A percentile compares a stretch with the other conserved stretches of the same genome.
These are phyloP conservation scores for Fusarium oxysporum DNA, from an alignment of 2,329 filamentous ascomycete species.

Conservation along the genomic window DNA sequence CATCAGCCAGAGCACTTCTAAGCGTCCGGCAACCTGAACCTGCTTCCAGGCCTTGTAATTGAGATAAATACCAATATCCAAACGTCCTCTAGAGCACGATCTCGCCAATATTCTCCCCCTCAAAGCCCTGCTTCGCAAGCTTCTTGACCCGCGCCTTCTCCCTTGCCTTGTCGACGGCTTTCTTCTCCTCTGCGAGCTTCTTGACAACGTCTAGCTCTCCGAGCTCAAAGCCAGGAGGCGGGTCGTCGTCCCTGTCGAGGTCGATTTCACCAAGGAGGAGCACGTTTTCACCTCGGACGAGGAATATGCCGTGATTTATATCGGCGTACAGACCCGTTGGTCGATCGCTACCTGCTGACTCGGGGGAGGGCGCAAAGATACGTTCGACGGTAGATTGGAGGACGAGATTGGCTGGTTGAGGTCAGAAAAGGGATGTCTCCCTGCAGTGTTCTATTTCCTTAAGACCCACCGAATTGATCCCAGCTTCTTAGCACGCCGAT, in stretches of 20 bases:
- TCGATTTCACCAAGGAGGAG: slow-evolving; percentile 95
- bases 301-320: slow-evolving; percentile 85
- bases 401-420: slow-evolving; percentile 83
- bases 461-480: slow-evolving; percentile 91
- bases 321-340: slow-evolving; percentile 78
- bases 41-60: slow-evolving; percentile 6
- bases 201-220: slow-evolving; percentile 78
- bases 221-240: slow-evolving; percentile 76
- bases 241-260: slow-evolving; percentile 92
- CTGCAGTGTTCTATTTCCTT: not conserved
- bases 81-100: slow-evolving; percentile 66
- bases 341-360: slow-evolving; percentile 51
- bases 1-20: slow-evolving; percentile 39
- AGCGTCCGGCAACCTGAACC: slow-evolving; percentile 3
- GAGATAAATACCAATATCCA: slow-evolving; percentile 10
- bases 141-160: slow-evolving; percentile 80
- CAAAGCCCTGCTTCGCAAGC: slow-evolving; percentile 83
- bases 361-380: slow-evolving; percentile 74
- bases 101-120: slow-evolving; percentile 85
- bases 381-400: slow-evolving; percentile 93
- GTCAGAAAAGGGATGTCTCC: slow-evolving; percentile 27
- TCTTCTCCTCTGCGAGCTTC: slow-evolving; percentile 78
- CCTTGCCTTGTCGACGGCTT: slow-evolving; percentile 73
- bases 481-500: slow-evolving; percentile 93
- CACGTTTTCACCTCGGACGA: slow-evolving; percentile 97